Evolutionary conservation across 306 rosid species (phyloP).

Genomic region (Glycine soja): DNA sequence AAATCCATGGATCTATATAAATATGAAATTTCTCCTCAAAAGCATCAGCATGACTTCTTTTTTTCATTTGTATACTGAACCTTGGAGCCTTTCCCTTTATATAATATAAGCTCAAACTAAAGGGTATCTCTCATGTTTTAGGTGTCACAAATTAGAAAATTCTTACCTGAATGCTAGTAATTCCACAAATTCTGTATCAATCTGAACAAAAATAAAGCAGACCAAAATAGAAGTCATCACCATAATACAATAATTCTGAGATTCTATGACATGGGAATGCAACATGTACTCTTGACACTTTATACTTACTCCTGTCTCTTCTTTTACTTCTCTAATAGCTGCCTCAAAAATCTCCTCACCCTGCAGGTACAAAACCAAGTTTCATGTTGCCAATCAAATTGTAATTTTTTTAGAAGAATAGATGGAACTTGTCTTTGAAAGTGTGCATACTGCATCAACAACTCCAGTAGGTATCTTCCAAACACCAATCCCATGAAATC

Average conservation of each 20-base stretch:
- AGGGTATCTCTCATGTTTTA: background rate
- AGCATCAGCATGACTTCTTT: background rate
- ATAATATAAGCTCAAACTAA: background rate
- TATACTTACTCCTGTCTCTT: constrained; percentile 67
- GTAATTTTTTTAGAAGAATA: constrained; percentile 1
- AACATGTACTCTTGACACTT: constrained; percentile 37
- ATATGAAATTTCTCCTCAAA: background rate
- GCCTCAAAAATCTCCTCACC: constrained; percentile 60
- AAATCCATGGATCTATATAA: background rate
- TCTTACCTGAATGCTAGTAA: constrained; percentile 60
- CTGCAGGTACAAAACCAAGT: constrained; percentile 44
- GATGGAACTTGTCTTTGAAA: constrained; percentile 6
- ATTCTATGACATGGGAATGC: constrained; percentile 27
- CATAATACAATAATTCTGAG: constrained; percentile 1
- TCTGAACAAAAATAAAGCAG: constrained; percentile 42
- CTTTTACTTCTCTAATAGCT: constrained; percentile 67
- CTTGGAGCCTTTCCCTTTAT: background rate
- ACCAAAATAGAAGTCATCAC: constrained; percentile 14
- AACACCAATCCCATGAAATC: constrained; percentile 52
- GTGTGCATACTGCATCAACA: constrained; percentile 55
- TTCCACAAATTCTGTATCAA: constrained; percentile 62
- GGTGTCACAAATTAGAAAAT: background rate
- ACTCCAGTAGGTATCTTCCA: constrained; percentile 69
- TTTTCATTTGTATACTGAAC: background rate
- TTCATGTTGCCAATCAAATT: constrained; percentile 29